Conservation (phyloP, 495 filamentous ascomycete species). For the Choiromyces venosus region DNA sequence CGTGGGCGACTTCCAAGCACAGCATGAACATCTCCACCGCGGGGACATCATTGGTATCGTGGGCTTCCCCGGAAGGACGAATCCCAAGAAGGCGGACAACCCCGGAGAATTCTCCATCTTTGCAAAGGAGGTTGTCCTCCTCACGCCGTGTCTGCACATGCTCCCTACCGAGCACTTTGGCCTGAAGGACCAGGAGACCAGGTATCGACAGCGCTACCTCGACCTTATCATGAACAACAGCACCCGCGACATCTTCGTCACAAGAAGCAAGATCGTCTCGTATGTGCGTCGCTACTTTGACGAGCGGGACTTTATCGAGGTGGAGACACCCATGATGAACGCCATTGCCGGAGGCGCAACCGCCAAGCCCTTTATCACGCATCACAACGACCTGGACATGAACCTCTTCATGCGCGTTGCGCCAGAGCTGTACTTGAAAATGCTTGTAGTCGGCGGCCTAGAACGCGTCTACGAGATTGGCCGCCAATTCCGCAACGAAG, state of each 20-base stretch:
- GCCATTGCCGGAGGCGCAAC: conserved; percentile 92
- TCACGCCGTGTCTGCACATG: conserved; percentile 89
- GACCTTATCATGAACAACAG: conserved; percentile 93
- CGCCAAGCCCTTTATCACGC: conserved; percentile 88
- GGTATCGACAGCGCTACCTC: conserved; percentile 84
- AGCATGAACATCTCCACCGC: conserved; percentile 83
- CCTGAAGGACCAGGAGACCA: conserved; percentile 88
- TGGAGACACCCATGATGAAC: conserved; percentile 98
- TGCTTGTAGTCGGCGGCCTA: conserved; percentile 87
- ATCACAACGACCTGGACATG: conserved; percentile 90
- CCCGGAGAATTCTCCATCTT: conserved; percentile 93
- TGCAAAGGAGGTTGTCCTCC: conserved; percentile 72
- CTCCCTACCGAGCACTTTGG: conserved; percentile 88
- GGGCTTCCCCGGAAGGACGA: conserved; percentile 82
- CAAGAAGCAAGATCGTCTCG: conserved; percentile 73
- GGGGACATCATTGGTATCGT: conserved; percentile 88
- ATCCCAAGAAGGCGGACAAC: conserved; percentile 73
- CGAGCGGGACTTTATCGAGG: conserved; percentile 75
- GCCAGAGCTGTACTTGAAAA: conserved; percentile 93
- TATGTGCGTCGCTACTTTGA: conserved; percentile 87
- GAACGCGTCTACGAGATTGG: conserved; percentile 92
- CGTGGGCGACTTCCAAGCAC: conserved; percentile 45
- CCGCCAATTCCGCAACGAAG: conserved; percentile 88
- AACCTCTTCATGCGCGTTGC: conserved; percentile 92
- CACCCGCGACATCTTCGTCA: conserved; percentile 72